Conservation (phyloP, 2,329 filamentous ascomycete genomes). For the Calonectria hawksworthii region DNA sequence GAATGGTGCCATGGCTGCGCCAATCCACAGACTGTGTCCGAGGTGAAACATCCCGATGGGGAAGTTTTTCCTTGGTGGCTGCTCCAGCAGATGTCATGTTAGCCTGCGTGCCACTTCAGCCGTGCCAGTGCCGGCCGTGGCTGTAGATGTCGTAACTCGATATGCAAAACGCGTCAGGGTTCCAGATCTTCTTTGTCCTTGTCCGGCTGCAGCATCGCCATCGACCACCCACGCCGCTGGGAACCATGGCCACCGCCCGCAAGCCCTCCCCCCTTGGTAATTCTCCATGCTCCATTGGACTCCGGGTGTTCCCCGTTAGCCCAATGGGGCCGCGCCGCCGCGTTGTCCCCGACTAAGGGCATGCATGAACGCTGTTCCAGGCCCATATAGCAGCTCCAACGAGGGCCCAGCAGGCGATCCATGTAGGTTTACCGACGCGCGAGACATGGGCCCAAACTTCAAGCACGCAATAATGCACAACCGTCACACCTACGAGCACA, state of each 20-base stretch:
- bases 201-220: background rate
- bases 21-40: background rate
- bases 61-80: background rate
- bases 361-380: conserved; percentile 23
- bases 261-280: background rate
- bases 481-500: conserved; percentile 8
- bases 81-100: conserved; percentile 10
- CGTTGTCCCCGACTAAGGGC: conserved; percentile 4
- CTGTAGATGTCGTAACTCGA: background rate
- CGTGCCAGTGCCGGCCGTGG: background rate
- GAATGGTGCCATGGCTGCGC: background rate
- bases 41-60: conserved; percentile 5
- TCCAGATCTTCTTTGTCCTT: background rate
- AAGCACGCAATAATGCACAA: conserved; percentile 20
- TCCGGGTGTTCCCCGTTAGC: background rate
- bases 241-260: background rate
- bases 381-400: background rate
- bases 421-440: background rate
- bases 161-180: conserved; percentile 5
- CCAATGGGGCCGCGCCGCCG: background rate
- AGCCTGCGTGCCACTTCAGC: background rate
- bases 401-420: background rate
- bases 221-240: background rate
- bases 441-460: background rate
- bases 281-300: background rate